Evolutionary conservation across 2,329 filamentous ascomycete species (phyloP).

Genomic region (Drechmeria coniospora): DNA sequence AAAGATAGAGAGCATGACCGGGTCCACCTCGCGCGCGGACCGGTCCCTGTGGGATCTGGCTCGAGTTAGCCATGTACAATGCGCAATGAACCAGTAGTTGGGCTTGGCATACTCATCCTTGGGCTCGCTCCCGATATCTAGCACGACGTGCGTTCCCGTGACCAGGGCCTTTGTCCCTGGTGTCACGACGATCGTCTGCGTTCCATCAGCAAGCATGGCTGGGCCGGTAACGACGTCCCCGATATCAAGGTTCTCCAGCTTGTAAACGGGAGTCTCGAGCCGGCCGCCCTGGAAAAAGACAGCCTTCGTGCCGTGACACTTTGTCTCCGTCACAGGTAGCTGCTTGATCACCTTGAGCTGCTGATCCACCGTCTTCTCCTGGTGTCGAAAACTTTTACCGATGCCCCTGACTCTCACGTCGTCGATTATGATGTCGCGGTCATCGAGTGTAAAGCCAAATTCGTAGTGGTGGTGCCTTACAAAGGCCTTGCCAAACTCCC

Average conservation of each 20-base stretch:
- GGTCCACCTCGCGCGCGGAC: conserved; percentile 26
- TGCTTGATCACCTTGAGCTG: conserved; percentile 58
- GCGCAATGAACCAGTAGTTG: no score
- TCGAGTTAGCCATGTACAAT: no score
- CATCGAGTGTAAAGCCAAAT: conserved; percentile 75
- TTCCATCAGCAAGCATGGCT: conserved; percentile 73
- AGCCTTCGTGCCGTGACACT: conserved; percentile 47
- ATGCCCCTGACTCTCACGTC: conserved; percentile 81
- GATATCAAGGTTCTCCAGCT: conserved; percentile 55
- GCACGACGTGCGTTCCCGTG: conserved; percentile 75
- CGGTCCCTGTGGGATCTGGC: no score
- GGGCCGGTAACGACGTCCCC: conserved; percentile 65
- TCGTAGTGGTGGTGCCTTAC: conserved; percentile 79
- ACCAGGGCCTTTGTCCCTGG: conserved; percentile 63
- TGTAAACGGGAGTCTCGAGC: conserved; percentile 66
- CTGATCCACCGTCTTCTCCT: conserved; percentile 70
- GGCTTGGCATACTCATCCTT: conserved; percentile 15
- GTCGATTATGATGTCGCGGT: conserved; percentile 78
- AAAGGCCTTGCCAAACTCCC: conserved; percentile 76
- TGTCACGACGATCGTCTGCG: conserved; percentile 83
- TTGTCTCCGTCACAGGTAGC: conserved; percentile 38
- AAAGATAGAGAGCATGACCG: conserved; percentile 63
- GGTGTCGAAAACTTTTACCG: conserved; percentile 69
- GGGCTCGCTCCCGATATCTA: conserved; percentile 55
- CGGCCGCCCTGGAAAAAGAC: conserved; percentile 81